A percentile compares a stretch with the other conserved stretches of the same genome.
phyloP scores from a whole-genome alignment of 2,329 filamentous ascomycete genomes.

The Achaetomium macrosporum region DNA sequence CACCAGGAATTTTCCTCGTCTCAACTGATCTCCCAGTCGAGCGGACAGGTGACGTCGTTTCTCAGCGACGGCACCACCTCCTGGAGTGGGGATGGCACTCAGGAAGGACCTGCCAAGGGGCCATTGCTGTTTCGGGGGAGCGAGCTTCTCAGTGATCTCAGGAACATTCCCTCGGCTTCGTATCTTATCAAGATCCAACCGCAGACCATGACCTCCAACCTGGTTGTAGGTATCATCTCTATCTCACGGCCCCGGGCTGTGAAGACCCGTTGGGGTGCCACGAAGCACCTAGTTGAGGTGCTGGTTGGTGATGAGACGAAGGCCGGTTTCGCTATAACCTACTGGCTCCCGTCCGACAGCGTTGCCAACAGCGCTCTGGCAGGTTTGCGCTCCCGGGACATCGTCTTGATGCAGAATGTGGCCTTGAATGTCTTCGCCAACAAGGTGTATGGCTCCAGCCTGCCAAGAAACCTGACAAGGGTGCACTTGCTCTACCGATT shows the following conservation, averaged over 20 bases:
- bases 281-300: constrained; percentile 65
- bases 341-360: constrained; percentile 61
- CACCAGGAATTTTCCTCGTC: constrained; percentile 63
- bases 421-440: constrained; percentile 69
- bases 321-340: constrained; percentile 73
- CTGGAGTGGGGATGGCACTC: constrained; percentile 24
- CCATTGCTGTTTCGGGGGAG: constrained; percentile 24
- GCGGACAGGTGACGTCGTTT: constrained; percentile 29
- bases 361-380: constrained; percentile 30
- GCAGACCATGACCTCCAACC: constrained; percentile 74
- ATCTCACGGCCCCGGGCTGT: constrained; percentile 63
- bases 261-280: constrained; percentile 56
- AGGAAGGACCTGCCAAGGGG: constrained; percentile 16
- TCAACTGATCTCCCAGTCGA: constrained; percentile 38
- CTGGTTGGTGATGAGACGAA: constrained; percentile 81
- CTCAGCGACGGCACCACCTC: constrained; percentile 29
- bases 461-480: constrained; percentile 64
- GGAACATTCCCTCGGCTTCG: constrained; percentile 61
- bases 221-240: constrained; percentile 75
- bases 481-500: constrained; percentile 60
- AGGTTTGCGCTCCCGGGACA: constrained; percentile 61
- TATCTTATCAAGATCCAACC: constrained; percentile 64
- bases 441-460: constrained; percentile 77
- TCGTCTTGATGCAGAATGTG: constrained; percentile 74
- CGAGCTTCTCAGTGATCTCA: constrained; percentile 54